phyloP scores from a whole-genome alignment of 257 asterid species.

The Fraxinus excelsior region DNA sequence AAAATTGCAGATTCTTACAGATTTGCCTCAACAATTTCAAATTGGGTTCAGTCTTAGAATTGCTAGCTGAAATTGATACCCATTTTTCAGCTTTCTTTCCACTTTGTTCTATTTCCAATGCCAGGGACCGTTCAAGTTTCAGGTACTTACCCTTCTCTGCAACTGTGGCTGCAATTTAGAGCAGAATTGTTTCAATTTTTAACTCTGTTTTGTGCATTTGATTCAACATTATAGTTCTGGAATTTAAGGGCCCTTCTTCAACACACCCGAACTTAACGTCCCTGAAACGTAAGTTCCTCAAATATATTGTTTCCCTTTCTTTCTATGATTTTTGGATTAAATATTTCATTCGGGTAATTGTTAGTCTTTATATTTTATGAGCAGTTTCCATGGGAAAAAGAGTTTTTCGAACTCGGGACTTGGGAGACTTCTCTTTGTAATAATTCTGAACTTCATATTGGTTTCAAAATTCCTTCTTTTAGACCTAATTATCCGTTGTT shows the following conservation, averaged over 20 bases:
- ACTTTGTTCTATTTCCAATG: constrained; percentile 46
- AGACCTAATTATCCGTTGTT: neutral
- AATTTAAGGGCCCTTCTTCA: constrained; percentile 68
- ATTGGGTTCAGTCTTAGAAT: constrained; percentile 5
- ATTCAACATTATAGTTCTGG: constrained; percentile 58
- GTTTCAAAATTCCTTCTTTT: constrained; percentile 18
- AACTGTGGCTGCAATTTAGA: constrained; percentile 8
- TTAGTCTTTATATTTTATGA: neutral
- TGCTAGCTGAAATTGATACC: constrained; percentile 2
- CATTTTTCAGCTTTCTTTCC: neutral
- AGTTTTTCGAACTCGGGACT: constrained; percentile 68
- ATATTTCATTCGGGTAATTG: neutral
- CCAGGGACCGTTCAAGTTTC: constrained; percentile 93
- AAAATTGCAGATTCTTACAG: constrained; percentile 16
- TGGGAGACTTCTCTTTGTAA: constrained; percentile 87
- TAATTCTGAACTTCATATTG: constrained; percentile 31
- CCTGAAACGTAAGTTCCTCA: constrained; percentile 54
- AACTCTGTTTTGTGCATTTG: constrained; percentile 15
- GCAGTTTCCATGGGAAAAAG: constrained; percentile 90
- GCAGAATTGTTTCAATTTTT: neutral
- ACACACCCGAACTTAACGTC: constrained; percentile 55
- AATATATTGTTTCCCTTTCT: neutral
- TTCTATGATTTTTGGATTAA: neutral
- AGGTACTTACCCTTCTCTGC: constrained; percentile 44
- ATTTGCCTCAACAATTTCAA: constrained; percentile 16